Base-by-base conservation (phyloP, 306 rosid species). In the Medicago ruthenica region DNA sequence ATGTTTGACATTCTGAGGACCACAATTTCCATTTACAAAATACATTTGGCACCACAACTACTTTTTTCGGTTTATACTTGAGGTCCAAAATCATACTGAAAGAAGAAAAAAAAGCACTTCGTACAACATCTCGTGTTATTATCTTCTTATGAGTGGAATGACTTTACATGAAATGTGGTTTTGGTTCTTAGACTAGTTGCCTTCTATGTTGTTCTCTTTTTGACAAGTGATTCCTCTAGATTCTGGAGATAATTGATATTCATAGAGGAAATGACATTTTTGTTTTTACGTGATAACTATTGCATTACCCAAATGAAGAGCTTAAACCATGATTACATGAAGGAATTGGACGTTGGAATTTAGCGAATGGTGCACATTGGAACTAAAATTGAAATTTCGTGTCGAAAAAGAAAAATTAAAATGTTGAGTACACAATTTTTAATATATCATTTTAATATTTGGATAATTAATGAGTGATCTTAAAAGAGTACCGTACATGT, bases 1-100 rank as follows among this genome's bases (percentile, higher is more conserved):
- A 66, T 66, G 81, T 77, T 83, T 81, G 83, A 81, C 76, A 77
- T 72, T 58, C 44, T 66, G 4, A 77, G 85, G 88, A 61, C 87
- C 86, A 83, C 82, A 74, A 62, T 71, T 58, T 17, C 63, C 14
- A 21, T 8, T 54, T 53, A 45, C 68, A 67, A 48, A 75, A 77
- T 70, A 75, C 57, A 22, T 80, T 75, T 82, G 70, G 12, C 58
- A 85, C 74, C 21, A 63, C 61, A 41, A 59, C 53, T 76, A 79
- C 79, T 74, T 63, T 37, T 81, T 53, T 11, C 0, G 24, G 8
- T 75, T 13, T 18, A 70, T 51, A 45, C 83, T 66, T 76, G 78
- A 70, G 87, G 87, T 41, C 63, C 81, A 75, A 64, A 69, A 74
- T 16, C 6, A 73, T 44, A 57, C 1, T 24, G 59, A 67, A 48